Base-by-base conservation (phyloP, 2,329 filamentous ascomycete genomes). In the Sclerotinia subarctica region DNA sequence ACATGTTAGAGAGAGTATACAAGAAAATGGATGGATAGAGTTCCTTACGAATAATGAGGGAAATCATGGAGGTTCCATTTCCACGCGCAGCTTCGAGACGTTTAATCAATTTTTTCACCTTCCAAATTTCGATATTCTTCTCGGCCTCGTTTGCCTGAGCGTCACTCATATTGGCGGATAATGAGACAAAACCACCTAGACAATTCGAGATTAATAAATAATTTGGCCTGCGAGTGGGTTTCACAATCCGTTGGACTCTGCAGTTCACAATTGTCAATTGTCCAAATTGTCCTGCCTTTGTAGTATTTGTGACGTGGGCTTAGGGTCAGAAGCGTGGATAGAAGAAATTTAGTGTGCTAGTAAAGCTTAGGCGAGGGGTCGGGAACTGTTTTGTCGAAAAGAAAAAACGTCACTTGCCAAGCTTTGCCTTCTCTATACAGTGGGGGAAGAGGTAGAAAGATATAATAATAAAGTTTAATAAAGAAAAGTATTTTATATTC, bases 31-130 rank as follows among this genome's bases (percentile, higher is more conserved):
- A 59, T 74, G 78, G 72, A 77, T 72, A 42, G 11, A 24, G 64
- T 46, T 15, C 53, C 91, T 78, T 84, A 96, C 93, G 95, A 78
- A 99, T 98, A 77, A 99, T 97, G 81, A 99, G 88, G 73, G 94
- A 98, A 82, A 99, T 99, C 95, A 99, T 99, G 84, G 90, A 94
- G 73, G 95, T 99, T 83, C 95, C 95, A 88, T 99, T 99, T 80
- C 95, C 95, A 80, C 96, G 88, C 75, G 96, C 96, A 72, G 93
- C 91, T 82, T 98, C 95, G 77, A 99, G 92, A 77, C 95, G 92
- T 84, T 98, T 99, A 84, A 99, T 97, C 79, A 99, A 85, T 86
- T 99, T 99, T 88, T 99, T 99, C 79, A 99, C 94, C 90, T 99
- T 97, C 92, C 91, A 94, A 84, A 90, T 90, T 82, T 90, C 88